Base-by-base conservation (phyloP, 2,329 filamentous ascomycete species). In the Gaeumannomyces tritici region DNA sequence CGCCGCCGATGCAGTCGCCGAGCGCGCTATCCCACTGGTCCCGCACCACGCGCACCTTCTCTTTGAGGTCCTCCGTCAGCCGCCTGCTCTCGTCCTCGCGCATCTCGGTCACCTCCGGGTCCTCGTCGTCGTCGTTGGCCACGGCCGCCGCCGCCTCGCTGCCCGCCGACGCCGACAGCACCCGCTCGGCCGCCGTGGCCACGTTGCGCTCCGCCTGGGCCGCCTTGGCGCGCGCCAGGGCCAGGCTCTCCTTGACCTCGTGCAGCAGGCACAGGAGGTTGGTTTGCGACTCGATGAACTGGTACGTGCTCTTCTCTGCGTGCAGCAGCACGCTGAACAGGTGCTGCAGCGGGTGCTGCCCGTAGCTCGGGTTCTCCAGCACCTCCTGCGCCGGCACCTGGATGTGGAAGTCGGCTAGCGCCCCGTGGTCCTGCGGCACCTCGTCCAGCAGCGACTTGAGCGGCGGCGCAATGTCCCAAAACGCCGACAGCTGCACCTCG, bases 381-480 rank as follows among this genome's bases (percentile, higher is more conserved):
- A 88, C 89, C 74, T 99, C 95, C 24, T 85, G 79, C 0, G 82
- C 72, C 0, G 95, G 93, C 57, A 98, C 92, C 68, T 89, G 84
- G 59, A 96, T 83, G 27, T 85, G 79, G 74, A 96, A 92, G 7
- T 74, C 76, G 11, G 75, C 73, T 13, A 86, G 74, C 15, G 35
- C 35, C 35, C 35, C 35, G 35, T 42, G 35, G 56, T 81, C 75
- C 1, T 75, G 72, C 0, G 92, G 93, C 27, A 97, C 87, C 69
- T 89, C 89, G 64, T 96, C 90, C 13, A 96, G 82, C 58, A 98
- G 79, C 21, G 87, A 82, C 29, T 89, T 81, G 0, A 99, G 81
- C 4, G 88, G 86, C 3, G 95, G 95, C 1, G 93, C 93, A 69
- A 98, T 96, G 71, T 99, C 95, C 95, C 95, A 99, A 73, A 98